These are phyloP conservation scores for Suillus subaureus DNA, from an alignment of 768 basidiomycete genomes.

Conservation along the genomic window DNA sequence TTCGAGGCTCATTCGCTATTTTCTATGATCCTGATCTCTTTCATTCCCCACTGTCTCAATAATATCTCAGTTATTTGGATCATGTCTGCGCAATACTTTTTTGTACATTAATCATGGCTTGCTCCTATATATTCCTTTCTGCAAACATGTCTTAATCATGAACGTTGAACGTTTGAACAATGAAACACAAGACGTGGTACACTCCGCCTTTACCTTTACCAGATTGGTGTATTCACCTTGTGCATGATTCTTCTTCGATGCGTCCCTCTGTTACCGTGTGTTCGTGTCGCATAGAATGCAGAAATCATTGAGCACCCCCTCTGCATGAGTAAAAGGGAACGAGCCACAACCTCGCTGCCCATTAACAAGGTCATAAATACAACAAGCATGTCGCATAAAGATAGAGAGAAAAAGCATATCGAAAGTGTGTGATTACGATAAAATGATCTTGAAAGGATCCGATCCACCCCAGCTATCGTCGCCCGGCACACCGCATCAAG, in stretches of 20 bases:
- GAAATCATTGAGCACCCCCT: background rate
- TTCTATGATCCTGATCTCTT: background rate
- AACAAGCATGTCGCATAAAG: background rate
- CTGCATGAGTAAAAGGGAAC: background rate
- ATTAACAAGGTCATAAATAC: background rate
- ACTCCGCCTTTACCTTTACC: too few species aligned
- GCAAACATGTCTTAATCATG: background rate
- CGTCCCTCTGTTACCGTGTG: background rate
- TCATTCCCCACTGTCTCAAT: background rate
- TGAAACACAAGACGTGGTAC: too few species aligned
- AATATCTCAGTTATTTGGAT: background rate
- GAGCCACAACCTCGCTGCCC: background rate
- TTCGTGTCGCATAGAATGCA: background rate
- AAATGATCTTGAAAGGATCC: constrained; percentile 65
- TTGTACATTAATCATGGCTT: too few species aligned
- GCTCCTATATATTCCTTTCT: too few species aligned
- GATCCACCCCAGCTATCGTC: constrained; percentile 73
- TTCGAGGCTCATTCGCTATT: background rate
- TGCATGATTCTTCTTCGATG: too few species aligned
- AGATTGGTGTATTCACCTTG: too few species aligned
- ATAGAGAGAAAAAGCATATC: background rate
- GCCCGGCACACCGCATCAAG: constrained; percentile 72
- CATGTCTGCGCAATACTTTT: background rate
- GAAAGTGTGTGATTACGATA: constrained; percentile 16
- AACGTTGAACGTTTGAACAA: too few species aligned